Evolutionary conservation across 495 filamentous ascomycete genomes (phyloP).

Genomic region (Aspergillus sclerotioniger): DNA sequence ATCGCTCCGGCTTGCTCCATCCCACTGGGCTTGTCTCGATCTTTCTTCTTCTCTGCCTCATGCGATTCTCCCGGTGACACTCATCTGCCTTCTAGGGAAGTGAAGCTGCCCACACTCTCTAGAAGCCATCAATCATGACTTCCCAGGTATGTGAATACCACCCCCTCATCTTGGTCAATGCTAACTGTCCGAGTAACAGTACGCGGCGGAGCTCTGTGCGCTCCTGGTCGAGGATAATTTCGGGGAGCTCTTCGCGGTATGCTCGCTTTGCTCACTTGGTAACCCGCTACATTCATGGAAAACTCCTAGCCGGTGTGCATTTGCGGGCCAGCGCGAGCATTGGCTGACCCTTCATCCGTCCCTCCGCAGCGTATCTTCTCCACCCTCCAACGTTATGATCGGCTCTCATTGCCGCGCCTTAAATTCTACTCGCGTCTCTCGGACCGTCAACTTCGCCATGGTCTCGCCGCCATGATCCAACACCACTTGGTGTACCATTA

Average conservation of each 20-base stretch:
- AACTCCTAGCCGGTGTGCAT: background rate
- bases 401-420: constrained; percentile 67
- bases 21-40: background rate
- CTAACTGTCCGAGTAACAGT: constrained; percentile 41
- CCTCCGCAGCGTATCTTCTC: constrained; percentile 67
- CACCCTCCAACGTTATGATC: constrained; percentile 72
- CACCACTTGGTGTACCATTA: constrained; percentile 80
- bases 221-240: constrained; percentile 86
- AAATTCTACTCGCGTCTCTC: constrained; percentile 64
- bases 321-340: background rate
- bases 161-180: constrained; percentile 26
- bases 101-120: constrained; percentile 62
- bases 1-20: background rate
- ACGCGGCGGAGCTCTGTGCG: constrained; percentile 77
- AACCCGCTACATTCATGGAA: background rate
- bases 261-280: constrained; percentile 27
- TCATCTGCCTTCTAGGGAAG: constrained; percentile 63
- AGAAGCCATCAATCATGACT: constrained; percentile 55
- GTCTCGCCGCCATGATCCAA: constrained; percentile 80
- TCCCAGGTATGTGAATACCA: constrained; percentile 48
- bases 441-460: constrained; percentile 68
- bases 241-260: constrained; percentile 86
- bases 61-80: constrained; percentile 59
- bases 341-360: constrained; percentile 11
- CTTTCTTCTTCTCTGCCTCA: constrained; percentile 18